Base-by-base conservation (phyloP, 768 basidiomycete species). In the Leucocoprinus leucothites region DNA sequence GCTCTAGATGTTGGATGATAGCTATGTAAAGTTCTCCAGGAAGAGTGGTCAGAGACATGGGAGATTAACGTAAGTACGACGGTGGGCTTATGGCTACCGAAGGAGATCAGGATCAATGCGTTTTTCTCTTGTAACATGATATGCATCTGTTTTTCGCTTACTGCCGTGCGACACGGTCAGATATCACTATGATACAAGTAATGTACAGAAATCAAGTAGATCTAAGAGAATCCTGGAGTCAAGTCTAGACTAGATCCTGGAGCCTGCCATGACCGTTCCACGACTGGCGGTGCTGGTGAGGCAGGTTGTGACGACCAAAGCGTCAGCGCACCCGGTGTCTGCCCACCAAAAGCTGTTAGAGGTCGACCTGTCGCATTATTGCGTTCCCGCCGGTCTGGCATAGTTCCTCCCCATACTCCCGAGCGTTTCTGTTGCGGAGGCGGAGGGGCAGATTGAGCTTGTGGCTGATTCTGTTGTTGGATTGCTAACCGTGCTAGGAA, bases 11-110 rank as follows among this genome's bases (percentile, higher is more conserved):
- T 18, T 67, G 63, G 41, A 92, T 68, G 61, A 91, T 83, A 14
- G 71, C 68, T 16, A 77, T 72, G 65, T 87, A 85, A 7, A 93
- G 73, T 67, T 93, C 90, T 3, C 81, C 65, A 8, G 91, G 89
- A 19, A 92, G 68, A 3, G 43, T 48, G 13, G 64, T 66, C 16
- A 73, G 58, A 28, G 65, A 64, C 66, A 67, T 67, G 61, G 53
- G 58, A 48, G 56, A 55, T 43, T 36, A 24, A 26, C 48, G 48
- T 58, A 28, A 35, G 35, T 42, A n/a, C 35, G 52, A 36, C 21
- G 9, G 21, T 35, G 41, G 49, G 14, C 43, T 58, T 26, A 41
- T 57, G 51, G 43, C 56, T 52, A n/a, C 26, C 28, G n/a, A n/a
- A n/a, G n/a, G n/a, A n/a, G n/a, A n/a, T n/a, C n/a, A n/a, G n/a